Conservation (phyloP, 2,329 filamentous ascomycete genomes). For the Ploettnerulaceae sp. region DNA sequence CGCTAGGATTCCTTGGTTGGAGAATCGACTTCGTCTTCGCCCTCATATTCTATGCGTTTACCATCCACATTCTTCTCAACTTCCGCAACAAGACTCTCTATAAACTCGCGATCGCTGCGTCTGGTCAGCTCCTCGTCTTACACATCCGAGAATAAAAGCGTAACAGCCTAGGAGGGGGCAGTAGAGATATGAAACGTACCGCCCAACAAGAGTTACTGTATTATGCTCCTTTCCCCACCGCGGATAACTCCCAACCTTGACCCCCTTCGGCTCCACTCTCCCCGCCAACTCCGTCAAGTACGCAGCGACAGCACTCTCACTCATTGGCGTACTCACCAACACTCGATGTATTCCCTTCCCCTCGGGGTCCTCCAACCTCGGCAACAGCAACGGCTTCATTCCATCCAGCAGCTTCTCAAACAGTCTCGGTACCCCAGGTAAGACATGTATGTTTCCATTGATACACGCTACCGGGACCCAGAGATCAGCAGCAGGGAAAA, state of each 20-base stretch:
- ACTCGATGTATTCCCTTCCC: conserved; percentile 76
- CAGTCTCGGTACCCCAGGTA: conserved; percentile 82
- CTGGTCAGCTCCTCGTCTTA: conserved; percentile 7
- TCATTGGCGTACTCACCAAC: conserved; percentile 79
- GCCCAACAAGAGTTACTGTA: conserved; percentile 80
- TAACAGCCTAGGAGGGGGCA: neutral
- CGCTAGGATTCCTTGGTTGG: conserved; percentile 15
- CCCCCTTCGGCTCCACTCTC: conserved; percentile 65
- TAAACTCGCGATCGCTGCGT: conserved; percentile 61
- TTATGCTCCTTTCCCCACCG: conserved; percentile 84
- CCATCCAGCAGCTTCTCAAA: conserved; percentile 75
- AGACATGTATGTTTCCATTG: conserved; percentile 88
- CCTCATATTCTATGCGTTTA: conserved; percentile 63
- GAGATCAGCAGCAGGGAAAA: conserved; percentile 74
- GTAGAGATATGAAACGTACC: conserved; percentile 37
- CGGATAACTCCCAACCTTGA: conserved; percentile 96
- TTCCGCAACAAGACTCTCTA: conserved; percentile 74
- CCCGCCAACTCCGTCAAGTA: conserved; percentile 77
- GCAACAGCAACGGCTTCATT: conserved; percentile 64
- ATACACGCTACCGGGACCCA: conserved; percentile 91
- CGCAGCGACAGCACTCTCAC: conserved; percentile 78
- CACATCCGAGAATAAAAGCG: neutral
- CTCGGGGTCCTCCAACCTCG: conserved; percentile 71
- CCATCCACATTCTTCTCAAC: conserved; percentile 75
- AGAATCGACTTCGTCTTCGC: conserved; percentile 54